Evolutionary conservation across 2,329 filamentous ascomycete species (phyloP).

Genomic region (Xylaria sp.): DNA sequence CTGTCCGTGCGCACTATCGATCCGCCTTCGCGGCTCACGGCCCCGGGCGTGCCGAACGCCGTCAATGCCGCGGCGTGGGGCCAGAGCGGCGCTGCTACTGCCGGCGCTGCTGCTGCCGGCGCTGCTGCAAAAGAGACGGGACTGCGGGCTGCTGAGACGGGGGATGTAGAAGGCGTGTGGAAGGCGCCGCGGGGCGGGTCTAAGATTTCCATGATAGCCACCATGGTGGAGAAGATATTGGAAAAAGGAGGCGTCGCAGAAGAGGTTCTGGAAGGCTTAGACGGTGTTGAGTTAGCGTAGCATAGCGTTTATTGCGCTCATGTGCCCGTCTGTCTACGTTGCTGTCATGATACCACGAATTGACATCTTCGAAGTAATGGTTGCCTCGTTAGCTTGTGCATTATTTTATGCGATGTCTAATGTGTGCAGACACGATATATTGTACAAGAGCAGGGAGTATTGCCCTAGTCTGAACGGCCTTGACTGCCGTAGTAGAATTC

Average conservation of each 20-base stretch:
- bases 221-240: slow-evolving; percentile 81
- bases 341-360: slow-evolving; percentile 42
- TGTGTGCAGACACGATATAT: slow-evolving; percentile 19
- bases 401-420: neutral
- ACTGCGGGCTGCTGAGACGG: slow-evolving; percentile 61
- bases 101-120: slow-evolving; percentile 44
- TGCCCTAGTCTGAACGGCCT: slow-evolving; percentile 10
- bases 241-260: slow-evolving; percentile 83
- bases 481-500: slow-evolving; percentile 26
- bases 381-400: slow-evolving; percentile 6
- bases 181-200: slow-evolving; percentile 85
- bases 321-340: slow-evolving; percentile 9
- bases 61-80: slow-evolving; percentile 66
- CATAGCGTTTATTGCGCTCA: neutral
- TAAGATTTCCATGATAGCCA: slow-evolving; percentile 76
- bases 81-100: slow-evolving; percentile 49
- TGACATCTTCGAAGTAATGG: slow-evolving; percentile 12
- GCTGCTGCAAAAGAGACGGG: slow-evolving; percentile 55
- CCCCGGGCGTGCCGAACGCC: slow-evolving; percentile 74
- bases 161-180: slow-evolving; percentile 80
- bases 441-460: slow-evolving; percentile 32
- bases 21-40: slow-evolving; percentile 77
- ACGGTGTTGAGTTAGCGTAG: slow-evolving; percentile 73
- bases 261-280: slow-evolving; percentile 85
- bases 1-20: slow-evolving; percentile 79